These are phyloP conservation scores for Teunomyces funiuensis DNA, from an alignment of 805 yeast species.

Conservation along the genomic window DNA sequence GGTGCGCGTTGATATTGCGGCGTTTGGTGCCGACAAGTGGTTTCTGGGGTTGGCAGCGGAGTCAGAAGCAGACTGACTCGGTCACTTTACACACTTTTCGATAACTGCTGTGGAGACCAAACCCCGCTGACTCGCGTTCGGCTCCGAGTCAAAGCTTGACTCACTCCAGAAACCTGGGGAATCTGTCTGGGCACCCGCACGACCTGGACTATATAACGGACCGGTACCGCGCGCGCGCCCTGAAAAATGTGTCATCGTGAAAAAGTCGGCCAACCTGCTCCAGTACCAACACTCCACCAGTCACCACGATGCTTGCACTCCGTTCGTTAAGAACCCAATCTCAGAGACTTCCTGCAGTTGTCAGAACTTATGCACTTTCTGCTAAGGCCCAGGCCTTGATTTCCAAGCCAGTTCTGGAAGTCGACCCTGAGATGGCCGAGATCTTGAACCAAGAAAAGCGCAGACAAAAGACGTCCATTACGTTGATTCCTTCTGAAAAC, in stretches of 20 bases:
- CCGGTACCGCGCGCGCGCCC: neutral
- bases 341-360: conserved; percentile 12
- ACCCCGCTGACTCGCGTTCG: neutral
- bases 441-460: conserved; percentile 77
- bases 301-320: conserved; percentile 27
- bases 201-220: neutral
- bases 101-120: neutral
- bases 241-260: conserved; percentile 2
- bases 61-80: too few relatives aligned
- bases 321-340: conserved; percentile 26
- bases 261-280: conserved; percentile 1
- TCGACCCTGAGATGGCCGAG: conserved; percentile 77
- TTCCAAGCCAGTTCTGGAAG: conserved; percentile 58
- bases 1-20: neutral
- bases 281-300: neutral
- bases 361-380: conserved; percentile 60
- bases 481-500: conserved; percentile 94
- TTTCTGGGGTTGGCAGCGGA: neutral
- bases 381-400: conserved; percentile 64
- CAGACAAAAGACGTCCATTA: conserved; percentile 93
- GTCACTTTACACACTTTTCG: too few relatives aligned
- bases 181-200: too few relatives aligned
- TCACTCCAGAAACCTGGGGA: conserved; percentile 4
- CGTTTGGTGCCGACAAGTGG: neutral
- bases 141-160: neutral